Base-by-base conservation (phyloP, 371 early-diverging fungal species). In the Rhizopus microsporus region DNA sequence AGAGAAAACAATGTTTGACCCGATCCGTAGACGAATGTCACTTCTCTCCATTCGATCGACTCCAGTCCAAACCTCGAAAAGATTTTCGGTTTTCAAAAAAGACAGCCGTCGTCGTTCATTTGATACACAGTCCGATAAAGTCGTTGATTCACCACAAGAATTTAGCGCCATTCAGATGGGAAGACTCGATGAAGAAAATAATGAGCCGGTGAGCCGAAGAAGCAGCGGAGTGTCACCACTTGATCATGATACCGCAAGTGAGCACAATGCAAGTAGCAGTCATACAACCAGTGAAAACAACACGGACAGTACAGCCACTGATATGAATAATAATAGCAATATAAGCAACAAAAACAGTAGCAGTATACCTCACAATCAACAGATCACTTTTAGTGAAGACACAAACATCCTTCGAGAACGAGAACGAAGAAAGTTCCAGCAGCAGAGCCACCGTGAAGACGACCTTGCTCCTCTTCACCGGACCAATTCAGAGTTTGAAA, bases 1-100 rank as follows among this genome's bases (percentile, higher is more conserved):
- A 32, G 54, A 58, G 23, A 53, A 52, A 12, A 42, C 54, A 16
- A 49, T 64, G 13, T 43, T 52, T 5, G 57, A 43, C 8, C 65
- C 65, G 10, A 56, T 65, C 10, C 60, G 60, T 29, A 69, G 75
- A 9, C 59, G 65, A 2, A 35, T 68, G 46, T 75, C 75, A 5
- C 32, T 67, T 12, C 15, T 60, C 1, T 75, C 75, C 3, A 54
- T 57, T 7, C 65, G 51, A 2, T 71, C 75, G 7, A 64, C 51
- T 5, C 59, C 64, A 30, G 39, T 54, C 5, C 54, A 58, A 8
- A 45, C 13, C 15, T 51, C 56, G 5, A 52, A 42, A 35, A 30
- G 32, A 31, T 30, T 48, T 10, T 48, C 45, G n/a, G 16, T 59
- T 7, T 59, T 52, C 32, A 34, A 45, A 12, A 32, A 29, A 9